Evolutionary conservation across 352 stramenopile species (phyloP).

Genomic region (Phytophthora capsici): DNA sequence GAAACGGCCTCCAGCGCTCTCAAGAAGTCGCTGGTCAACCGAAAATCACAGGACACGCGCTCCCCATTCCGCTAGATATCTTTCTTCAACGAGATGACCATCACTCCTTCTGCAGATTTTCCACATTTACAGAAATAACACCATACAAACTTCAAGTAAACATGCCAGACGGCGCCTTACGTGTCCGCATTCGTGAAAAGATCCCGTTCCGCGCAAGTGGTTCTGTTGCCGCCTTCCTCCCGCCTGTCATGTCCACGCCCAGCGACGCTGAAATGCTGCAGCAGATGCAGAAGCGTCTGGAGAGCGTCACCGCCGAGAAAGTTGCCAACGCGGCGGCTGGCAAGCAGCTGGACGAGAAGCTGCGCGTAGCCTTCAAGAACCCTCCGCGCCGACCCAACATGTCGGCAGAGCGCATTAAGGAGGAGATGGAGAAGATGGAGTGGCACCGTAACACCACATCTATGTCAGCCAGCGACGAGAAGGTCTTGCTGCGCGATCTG

Average conservation of each 20-base stretch:
- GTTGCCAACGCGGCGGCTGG: slow-evolving; percentile 59
- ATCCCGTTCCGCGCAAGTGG: slow-evolving; percentile 27
- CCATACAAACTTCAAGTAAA: slow-evolving; percentile 13
- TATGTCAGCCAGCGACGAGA: slow-evolving; percentile 79
- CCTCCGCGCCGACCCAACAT: slow-evolving; percentile 66
- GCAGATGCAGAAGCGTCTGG: slow-evolving; percentile 60
- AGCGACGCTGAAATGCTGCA: slow-evolving; percentile 55
- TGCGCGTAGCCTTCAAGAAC: slow-evolving; percentile 71
- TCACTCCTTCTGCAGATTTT: slow-evolving; percentile 13
- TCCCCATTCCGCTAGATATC: slow-evolving; percentile 40
- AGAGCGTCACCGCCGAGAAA: slow-evolving; percentile 43
- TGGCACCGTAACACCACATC: slow-evolving; percentile 69
- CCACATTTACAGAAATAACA: slow-evolving; percentile 8
- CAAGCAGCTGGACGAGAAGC: slow-evolving; percentile 80
- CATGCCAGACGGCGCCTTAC: background rate
- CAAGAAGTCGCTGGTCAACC: slow-evolving; percentile 50
- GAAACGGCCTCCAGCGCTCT: slow-evolving; percentile 62
- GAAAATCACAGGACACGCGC: slow-evolving; percentile 34
- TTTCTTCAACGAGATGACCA: slow-evolving; percentile 29
- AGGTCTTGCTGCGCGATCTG: slow-evolving; percentile 71
- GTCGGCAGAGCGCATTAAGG: slow-evolving; percentile 53
- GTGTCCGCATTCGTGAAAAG: slow-evolving; percentile 37
- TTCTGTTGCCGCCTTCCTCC: background rate
- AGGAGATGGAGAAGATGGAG: slow-evolving; percentile 68
- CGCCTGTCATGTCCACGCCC: slow-evolving; percentile 37